phyloP scores from a whole-genome alignment of 208 protist genomes.

The Kentomonas sorsogonicus region DNA sequence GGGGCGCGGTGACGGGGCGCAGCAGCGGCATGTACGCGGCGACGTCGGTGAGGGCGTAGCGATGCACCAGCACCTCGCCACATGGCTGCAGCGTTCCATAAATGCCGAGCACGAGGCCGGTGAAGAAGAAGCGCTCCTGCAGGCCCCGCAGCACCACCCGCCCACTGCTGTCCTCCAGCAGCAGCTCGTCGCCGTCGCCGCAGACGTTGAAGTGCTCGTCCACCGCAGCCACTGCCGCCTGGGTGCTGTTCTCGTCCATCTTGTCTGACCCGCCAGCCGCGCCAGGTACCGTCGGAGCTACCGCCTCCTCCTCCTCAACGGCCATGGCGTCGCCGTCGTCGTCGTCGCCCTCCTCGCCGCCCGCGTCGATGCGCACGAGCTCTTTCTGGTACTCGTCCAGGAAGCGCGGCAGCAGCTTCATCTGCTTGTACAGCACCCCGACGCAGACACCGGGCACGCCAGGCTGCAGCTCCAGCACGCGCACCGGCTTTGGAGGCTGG shows the following conservation, averaged over 20 bases:
- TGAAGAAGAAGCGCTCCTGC: constrained; percentile 53
- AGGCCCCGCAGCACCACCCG: constrained; percentile 59
- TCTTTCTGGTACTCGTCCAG: constrained; percentile 86
- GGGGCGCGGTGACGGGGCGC: constrained; percentile 24
- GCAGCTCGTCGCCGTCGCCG: constrained; percentile 49
- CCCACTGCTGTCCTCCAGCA: constrained; percentile 82
- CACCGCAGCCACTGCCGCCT: constrained; percentile 16
- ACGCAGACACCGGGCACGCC: constrained; percentile 55
- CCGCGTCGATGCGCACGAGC: constrained; percentile 74
- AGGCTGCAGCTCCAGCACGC: constrained; percentile 64
- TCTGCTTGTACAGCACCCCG: constrained; percentile 87
- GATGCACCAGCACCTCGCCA: constrained; percentile 54
- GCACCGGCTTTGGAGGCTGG: constrained; percentile 10
- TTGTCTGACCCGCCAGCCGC: constrained; percentile 17
- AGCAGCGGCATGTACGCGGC: no score
- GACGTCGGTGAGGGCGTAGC: constrained; percentile 35
- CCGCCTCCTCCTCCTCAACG: constrained; percentile 15
- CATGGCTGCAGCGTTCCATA: constrained; percentile 62
- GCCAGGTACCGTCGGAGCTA: constrained; percentile 2
- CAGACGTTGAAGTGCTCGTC: constrained; percentile 52
- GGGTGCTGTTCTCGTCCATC: constrained; percentile 9
- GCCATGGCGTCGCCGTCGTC: constrained; percentile 12
- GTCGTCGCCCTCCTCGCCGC: constrained; percentile 62
- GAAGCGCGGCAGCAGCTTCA: constrained; percentile 82
- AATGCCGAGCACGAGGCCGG: constrained; percentile 68